Evolutionary conservation across 2,329 filamentous ascomycete species (phyloP).

Genomic region (Botrytis tulipae): DNA sequence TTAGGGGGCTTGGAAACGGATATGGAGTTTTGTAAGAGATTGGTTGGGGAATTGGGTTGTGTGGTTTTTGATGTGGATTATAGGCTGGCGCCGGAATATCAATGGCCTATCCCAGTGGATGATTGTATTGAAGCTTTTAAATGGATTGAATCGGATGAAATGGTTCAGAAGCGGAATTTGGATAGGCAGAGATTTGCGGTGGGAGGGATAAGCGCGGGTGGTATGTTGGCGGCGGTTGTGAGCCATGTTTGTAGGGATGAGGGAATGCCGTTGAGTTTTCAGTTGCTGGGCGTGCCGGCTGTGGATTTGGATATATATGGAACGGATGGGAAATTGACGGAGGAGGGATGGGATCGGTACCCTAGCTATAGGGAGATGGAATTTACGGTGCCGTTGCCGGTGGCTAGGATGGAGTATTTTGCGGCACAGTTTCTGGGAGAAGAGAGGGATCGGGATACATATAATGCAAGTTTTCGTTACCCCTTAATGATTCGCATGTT

Average conservation of each 20-base stretch:
- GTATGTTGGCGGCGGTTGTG: conserved; percentile 27
- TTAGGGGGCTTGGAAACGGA: conserved; percentile 43
- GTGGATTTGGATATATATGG: conserved; percentile 26
- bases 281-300: conserved; percentile 27
- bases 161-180: conserved; percentile 29
- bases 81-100: conserved; percentile 45
- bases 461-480: conserved; percentile 8
- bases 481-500: not conserved
- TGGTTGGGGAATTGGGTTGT: conserved; percentile 42
- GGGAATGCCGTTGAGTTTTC: conserved; percentile 26
- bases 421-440: conserved; percentile 24
- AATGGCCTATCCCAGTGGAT: conserved; percentile 45
- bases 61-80: conserved; percentile 48
- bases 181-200: conserved; percentile 26
- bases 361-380: conserved; percentile 28
- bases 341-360: conserved; percentile 22
- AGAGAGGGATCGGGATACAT: conserved; percentile 15
- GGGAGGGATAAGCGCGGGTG: conserved; percentile 29
- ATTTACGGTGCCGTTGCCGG: conserved; percentile 23
- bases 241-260: conserved; percentile 27
- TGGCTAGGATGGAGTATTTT: conserved; percentile 27
- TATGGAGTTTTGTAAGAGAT: conserved; percentile 43
- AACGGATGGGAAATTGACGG: conserved; percentile 11
- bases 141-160: conserved; percentile 38
- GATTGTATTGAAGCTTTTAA: conserved; percentile 47